These are phyloP conservation scores for Wickerhamomyces sp. DNA, from an alignment of 1,139 yeast genomes.

Conservation along the genomic window DNA sequence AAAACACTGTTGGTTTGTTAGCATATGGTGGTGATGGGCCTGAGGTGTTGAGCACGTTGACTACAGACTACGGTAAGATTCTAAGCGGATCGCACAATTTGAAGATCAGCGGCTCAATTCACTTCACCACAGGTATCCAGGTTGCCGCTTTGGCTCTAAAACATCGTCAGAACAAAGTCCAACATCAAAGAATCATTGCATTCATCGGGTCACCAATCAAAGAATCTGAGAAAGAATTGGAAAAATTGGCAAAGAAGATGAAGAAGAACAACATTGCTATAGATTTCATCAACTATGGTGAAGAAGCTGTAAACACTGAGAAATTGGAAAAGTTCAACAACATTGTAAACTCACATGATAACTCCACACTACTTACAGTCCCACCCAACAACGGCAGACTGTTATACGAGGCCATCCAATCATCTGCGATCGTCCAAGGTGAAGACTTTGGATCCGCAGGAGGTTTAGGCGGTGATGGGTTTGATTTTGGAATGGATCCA, in stretches of 20 bases:
- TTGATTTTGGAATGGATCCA: slow-evolving; percentile 74
- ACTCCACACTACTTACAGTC: slow-evolving; percentile 79
- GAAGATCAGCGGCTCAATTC: slow-evolving; percentile 62
- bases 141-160: slow-evolving; percentile 96
- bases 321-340: slow-evolving; percentile 78
- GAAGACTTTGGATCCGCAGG: slow-evolving; percentile 34
- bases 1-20: slow-evolving; percentile 86
- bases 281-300: slow-evolving; percentile 91
- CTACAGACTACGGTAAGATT: slow-evolving; percentile 83
- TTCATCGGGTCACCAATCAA: slow-evolving; percentile 86
- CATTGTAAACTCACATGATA: slow-evolving; percentile 72
- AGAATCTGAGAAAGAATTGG: slow-evolving; percentile 69
- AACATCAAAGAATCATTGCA: slow-evolving; percentile 82
- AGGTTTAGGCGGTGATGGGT: slow-evolving; percentile 34
- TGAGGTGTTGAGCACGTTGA: slow-evolving; percentile 79
- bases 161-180: slow-evolving; percentile 93
- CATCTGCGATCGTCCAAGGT: slow-evolving; percentile 64
- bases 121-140: slow-evolving; percentile 81
- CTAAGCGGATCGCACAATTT: slow-evolving; percentile 86
- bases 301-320: slow-evolving; percentile 69
- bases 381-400: slow-evolving; percentile 78
- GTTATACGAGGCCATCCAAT: slow-evolving; percentile 66
- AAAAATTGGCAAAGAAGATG: slow-evolving; percentile 84
- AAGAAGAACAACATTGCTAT: slow-evolving; percentile 90
- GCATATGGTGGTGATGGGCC: slow-evolving; percentile 87